A percentile compares a stretch with the other conserved stretches of the same genome.
These are phyloP conservation scores for Physcia stellaris DNA, from an alignment of 495 filamentous ascomycete species.

Conservation along the genomic window DNA sequence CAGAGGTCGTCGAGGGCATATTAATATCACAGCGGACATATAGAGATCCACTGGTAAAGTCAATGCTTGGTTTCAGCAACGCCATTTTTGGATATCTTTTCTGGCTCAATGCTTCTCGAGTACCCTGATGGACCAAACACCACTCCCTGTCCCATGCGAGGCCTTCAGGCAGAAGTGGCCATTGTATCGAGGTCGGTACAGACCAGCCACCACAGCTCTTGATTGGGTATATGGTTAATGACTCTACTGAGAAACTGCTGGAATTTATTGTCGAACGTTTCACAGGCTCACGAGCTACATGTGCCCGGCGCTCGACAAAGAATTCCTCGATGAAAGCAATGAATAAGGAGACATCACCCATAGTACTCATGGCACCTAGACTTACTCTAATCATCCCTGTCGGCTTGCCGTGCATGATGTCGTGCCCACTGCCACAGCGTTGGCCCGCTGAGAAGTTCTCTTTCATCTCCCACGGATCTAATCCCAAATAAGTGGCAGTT, in stretches of 20 bases:
- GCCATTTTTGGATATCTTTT: constrained; percentile 64
- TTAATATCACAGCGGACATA: constrained; percentile 15
- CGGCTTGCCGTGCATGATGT: constrained; percentile 39
- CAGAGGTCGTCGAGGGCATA: constrained; percentile 2
- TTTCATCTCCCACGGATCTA: constrained; percentile 44
- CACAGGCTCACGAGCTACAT: background rate
- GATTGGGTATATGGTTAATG: constrained; percentile 44
- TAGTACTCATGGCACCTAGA: constrained; percentile 58
- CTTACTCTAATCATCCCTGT: constrained; percentile 54
- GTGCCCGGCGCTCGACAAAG: constrained; percentile 23
- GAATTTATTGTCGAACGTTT: too few relatives aligned
- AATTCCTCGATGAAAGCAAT: constrained; percentile 40
- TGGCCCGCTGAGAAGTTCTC: constrained; percentile 48
- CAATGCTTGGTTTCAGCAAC: constrained; percentile 48
- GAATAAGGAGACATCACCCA: constrained; percentile 44
- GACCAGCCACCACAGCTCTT: constrained; percentile 60
- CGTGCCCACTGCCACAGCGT: constrained; percentile 41
- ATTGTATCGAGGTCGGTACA: constrained; percentile 38
- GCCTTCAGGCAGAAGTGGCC: constrained; percentile 58
- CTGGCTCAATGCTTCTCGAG: constrained; percentile 56
- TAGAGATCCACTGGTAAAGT: constrained; percentile 41
- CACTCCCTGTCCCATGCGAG: constrained; percentile 76
- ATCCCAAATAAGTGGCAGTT: constrained; percentile 29
- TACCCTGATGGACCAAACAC: constrained; percentile 67
- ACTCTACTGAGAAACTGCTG: constrained; percentile 15